These are phyloP conservation scores for Thozetella sp. DNA, from an alignment of 495 filamentous ascomycete species.

Conservation along the genomic window DNA sequence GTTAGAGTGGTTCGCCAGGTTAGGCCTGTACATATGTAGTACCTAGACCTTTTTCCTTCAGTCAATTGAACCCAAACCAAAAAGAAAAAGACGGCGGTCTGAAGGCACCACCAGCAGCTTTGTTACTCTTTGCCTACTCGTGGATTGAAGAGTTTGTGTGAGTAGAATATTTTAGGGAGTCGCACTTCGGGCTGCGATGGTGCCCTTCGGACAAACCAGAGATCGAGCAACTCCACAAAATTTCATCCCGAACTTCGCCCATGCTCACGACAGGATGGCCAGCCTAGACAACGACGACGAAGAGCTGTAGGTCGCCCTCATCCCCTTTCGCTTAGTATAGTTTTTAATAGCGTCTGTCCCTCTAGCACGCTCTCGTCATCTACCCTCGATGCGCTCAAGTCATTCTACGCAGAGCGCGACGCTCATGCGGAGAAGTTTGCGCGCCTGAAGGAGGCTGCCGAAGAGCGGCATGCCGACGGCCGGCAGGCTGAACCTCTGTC, in stretches of 20 bases:
- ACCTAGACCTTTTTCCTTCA: slow-evolving; percentile 25
- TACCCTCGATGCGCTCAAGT: slow-evolving; percentile 63
- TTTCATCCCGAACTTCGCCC: slow-evolving; percentile 1
- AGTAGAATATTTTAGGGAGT: no score
- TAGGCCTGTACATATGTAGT: slow-evolving; percentile 44
- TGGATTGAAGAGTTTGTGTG: no score
- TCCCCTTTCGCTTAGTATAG: slow-evolving; percentile 1
- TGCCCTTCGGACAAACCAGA: background rate
- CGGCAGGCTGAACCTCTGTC: slow-evolving; percentile 36
- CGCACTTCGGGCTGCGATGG: no score
- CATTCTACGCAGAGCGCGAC: slow-evolving; percentile 72
- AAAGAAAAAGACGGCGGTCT: background rate
- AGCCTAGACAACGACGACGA: slow-evolving; percentile 35
- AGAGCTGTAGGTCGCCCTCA: slow-evolving; percentile 31
- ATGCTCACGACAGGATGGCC: slow-evolving; percentile 19
- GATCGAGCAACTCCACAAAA: background rate
- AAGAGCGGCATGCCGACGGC: slow-evolving; percentile 31
- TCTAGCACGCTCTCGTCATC: slow-evolving; percentile 57
- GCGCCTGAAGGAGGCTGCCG: slow-evolving; percentile 52
- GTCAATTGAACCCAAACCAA: slow-evolving; percentile 14
- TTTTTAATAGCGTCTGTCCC: background rate
- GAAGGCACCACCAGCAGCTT: no score
- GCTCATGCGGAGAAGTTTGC: slow-evolving; percentile 63
- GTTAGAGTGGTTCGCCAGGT: slow-evolving; percentile 11
- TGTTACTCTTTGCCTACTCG: no score